Evolutionary conservation across 2,329 filamentous ascomycete species (phyloP).

Genomic region (Ceratocystis diversiconidia): DNA sequence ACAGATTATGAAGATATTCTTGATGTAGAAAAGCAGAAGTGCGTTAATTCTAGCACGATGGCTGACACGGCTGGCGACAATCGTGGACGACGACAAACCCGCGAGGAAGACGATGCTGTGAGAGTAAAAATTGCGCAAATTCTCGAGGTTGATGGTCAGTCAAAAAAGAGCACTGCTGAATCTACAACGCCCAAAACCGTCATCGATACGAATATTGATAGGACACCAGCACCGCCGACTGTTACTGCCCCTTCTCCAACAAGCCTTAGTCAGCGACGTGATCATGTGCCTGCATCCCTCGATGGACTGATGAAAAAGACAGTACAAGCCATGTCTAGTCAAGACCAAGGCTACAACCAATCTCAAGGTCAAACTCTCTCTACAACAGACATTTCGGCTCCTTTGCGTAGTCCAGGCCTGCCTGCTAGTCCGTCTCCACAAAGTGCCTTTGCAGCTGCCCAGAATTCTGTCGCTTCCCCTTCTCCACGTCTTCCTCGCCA

Average conservation of each 20-base stretch:
- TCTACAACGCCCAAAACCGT: background rate
- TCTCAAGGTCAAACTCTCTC: background rate
- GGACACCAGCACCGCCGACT: conserved; percentile 7
- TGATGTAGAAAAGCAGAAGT: conserved; percentile 43
- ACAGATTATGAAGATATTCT: conserved; percentile 73
- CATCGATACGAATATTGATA: conserved; percentile 15
- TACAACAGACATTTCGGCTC: conserved; percentile 24
- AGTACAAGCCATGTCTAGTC: conserved; percentile 21
- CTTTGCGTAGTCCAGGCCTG: conserved; percentile 44
- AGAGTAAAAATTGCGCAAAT: conserved; percentile 53
- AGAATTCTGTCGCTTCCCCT: background rate
- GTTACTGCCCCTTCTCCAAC: conserved; percentile 24
- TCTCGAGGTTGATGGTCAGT: conserved; percentile 58
- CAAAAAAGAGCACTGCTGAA: conserved; percentile 53
- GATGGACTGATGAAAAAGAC: conserved; percentile 37
- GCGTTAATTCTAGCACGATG: too few relatives aligned
- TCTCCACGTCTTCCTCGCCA: conserved; percentile 62
- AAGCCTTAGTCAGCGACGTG: conserved; percentile 28
- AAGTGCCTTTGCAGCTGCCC: background rate
- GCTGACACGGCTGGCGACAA: conserved; percentile 32
- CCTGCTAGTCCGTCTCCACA: conserved; percentile 46
- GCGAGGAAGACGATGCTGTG: conserved; percentile 73
- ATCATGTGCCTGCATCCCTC: conserved; percentile 35
- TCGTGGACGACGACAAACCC: conserved; percentile 66
- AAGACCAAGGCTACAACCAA: too few relatives aligned